phyloP scores from a whole-genome alignment of 108 stramenopile genomes.

The Fistulifera solaris region DNA sequence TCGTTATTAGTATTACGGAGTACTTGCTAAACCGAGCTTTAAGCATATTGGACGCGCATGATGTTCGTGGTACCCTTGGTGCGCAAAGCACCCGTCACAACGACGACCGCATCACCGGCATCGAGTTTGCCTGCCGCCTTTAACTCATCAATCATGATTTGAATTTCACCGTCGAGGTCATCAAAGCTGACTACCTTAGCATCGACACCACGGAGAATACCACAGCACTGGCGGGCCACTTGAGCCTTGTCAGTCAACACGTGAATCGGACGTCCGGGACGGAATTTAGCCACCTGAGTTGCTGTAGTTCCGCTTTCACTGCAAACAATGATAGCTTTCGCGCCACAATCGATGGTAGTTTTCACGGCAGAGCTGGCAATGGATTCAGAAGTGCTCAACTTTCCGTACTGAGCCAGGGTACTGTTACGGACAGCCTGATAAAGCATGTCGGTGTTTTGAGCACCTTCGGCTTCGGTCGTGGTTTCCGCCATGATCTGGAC shows the following conservation, averaged over 20 bases:
- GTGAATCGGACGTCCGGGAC: slow-evolving; percentile 79
- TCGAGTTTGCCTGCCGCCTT: slow-evolving; percentile 52
- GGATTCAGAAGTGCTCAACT: slow-evolving; percentile 63
- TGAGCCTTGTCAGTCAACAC: slow-evolving; percentile 64
- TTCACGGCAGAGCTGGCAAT: slow-evolving; percentile 89
- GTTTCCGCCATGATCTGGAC: slow-evolving; percentile 86
- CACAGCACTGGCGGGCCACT: slow-evolving; percentile 74
- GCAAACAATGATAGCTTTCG: slow-evolving; percentile 80
- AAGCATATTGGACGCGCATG: slow-evolving; percentile 16
- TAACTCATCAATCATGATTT: slow-evolving; percentile 66
- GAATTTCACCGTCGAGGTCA: slow-evolving; percentile 58
- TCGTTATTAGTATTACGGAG: no score
- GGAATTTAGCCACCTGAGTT: slow-evolving; percentile 87
- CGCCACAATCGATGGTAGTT: slow-evolving; percentile 83
- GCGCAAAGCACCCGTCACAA: slow-evolving; percentile 53
- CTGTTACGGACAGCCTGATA: slow-evolving; percentile 77
- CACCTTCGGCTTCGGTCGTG: slow-evolving; percentile 80
- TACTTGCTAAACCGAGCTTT: no score
- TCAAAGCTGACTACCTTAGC: slow-evolving; percentile 48
- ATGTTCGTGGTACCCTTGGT: slow-evolving; percentile 17
- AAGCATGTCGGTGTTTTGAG: slow-evolving; percentile 54
- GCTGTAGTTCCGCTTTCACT: slow-evolving; percentile 90
- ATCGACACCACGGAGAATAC: slow-evolving; percentile 50
- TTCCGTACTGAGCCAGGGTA: slow-evolving; percentile 40
- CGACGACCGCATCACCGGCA: slow-evolving; percentile 75